Percentiles rank a stretch among this genome's conserved stretches.
These are phyloP conservation scores for Triticum urartu DNA, from an alignment of 176 grass and related monocot species.

Conservation along the genomic window DNA sequence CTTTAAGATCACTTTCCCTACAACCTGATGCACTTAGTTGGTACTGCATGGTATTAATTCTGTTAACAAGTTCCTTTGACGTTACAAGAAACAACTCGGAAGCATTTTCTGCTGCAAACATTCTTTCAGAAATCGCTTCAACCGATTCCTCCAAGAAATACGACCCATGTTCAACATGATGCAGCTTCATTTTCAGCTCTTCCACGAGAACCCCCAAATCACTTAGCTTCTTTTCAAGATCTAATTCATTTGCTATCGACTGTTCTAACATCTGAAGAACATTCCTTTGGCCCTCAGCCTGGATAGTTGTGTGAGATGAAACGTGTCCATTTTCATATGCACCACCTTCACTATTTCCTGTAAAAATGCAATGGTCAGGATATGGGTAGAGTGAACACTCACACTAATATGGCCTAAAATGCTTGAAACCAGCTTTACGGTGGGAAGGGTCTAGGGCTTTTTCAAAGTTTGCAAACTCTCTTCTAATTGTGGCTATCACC, in stretches of 20 bases:
- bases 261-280: slow-evolving; percentile 70
- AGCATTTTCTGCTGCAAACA: slow-evolving; percentile 63
- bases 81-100: slow-evolving; percentile 48
- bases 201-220: slow-evolving; percentile 45
- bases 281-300: slow-evolving; percentile 46
- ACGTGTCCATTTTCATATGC: slow-evolving; percentile 44
- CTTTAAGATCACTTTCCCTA: slow-evolving; percentile 25
- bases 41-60: slow-evolving; percentile 33
- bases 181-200: slow-evolving; percentile 51
- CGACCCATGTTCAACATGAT: slow-evolving; percentile 40
- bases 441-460: slow-evolving; percentile 36
- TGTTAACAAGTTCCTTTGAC: slow-evolving; percentile 56
- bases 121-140: slow-evolving; percentile 48
- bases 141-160: slow-evolving; percentile 58
- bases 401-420: not conserved
- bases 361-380: slow-evolving; percentile 6
- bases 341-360: slow-evolving; percentile 37
- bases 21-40: slow-evolving; percentile 25
- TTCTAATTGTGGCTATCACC: slow-evolving; percentile 34
- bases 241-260: slow-evolving; percentile 65
- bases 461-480: slow-evolving; percentile 37
- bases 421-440: slow-evolving; percentile 33
- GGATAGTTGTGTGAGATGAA: slow-evolving; percentile 35
- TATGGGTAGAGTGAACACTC: not conserved
- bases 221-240: slow-evolving; percentile 51